Evolutionary conservation across 257 asterid species (phyloP).

Genomic region (Gentiana macrophylla): DNA sequence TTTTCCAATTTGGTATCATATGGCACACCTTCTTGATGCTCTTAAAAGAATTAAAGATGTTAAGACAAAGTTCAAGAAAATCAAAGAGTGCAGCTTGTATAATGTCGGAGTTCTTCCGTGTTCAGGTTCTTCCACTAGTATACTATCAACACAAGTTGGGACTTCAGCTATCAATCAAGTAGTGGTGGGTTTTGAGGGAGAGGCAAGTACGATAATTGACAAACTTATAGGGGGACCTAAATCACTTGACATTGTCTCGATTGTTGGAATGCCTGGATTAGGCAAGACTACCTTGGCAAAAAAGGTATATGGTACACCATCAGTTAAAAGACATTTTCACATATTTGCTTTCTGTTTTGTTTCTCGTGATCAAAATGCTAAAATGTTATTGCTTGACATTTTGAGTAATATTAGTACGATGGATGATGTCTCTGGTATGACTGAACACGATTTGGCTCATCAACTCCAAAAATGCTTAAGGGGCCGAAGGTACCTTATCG

Average conservation of each 20-base stretch:
- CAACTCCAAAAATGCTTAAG: conserved; percentile 1
- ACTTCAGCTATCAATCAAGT: neutral
- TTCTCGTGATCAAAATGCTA: conserved; percentile 1
- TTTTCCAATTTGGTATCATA: neutral
- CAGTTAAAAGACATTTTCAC: neutral
- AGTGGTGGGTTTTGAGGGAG: conserved; percentile 7
- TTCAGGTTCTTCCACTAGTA: too few relatives aligned
- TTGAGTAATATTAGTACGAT: neutral
- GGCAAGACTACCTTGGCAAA: conserved; percentile 17
- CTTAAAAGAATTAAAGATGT: neutral
- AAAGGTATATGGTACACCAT: conserved; percentile 5
- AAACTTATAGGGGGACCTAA: neutral
- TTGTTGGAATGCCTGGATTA: conserved; percentile 10
- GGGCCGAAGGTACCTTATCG: conserved; percentile 7
- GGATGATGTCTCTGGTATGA: neutral
- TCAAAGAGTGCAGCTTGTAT: neutral
- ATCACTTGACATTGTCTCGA: conserved; percentile 5
- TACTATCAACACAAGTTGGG: neutral
- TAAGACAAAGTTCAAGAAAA: neutral
- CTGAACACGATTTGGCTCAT: conserved; percentile 1
- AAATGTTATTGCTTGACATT: conserved; percentile 3
- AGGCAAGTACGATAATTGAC: neutral
- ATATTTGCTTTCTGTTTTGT: conserved; percentile 2
- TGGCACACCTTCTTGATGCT: neutral
- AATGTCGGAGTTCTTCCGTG: neutral